These are phyloP conservation scores for Ophiostoma ulmi DNA, from an alignment of 2,329 filamentous ascomycete genomes.

Conservation along the genomic window DNA sequence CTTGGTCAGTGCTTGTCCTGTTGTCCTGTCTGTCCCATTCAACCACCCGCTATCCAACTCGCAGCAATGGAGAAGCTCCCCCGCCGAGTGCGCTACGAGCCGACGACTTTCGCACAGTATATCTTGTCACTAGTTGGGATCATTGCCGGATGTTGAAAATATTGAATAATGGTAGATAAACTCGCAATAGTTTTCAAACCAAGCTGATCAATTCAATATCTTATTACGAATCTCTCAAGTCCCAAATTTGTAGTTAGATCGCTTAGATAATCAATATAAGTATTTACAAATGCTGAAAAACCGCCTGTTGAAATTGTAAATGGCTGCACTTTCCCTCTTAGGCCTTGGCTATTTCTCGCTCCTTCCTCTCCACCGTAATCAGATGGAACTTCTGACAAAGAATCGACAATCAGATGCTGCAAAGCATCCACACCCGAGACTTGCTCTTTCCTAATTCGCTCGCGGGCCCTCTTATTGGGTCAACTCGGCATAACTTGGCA, in stretches of 20 bases:
- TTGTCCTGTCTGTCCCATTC: no score
- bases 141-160: not conserved
- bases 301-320: not conserved
- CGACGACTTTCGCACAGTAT: not conserved
- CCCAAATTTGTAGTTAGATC: not conserved
- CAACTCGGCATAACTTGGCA: conserved; percentile 8
- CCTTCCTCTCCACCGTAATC: conserved; percentile 13
- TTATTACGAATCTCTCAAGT: not conserved
- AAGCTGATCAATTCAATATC: not conserved
- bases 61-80: not conserved
- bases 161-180: not conserved
- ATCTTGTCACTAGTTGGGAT: not conserved
- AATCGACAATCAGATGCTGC: conserved; percentile 11
- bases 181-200: not conserved
- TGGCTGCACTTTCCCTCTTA: not conserved
- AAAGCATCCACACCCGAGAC: not conserved
- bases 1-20: not conserved
- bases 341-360: not conserved
- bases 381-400: conserved; percentile 11
- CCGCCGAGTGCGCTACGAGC: not conserved
- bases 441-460: conserved; percentile 11
- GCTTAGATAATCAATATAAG: no score
- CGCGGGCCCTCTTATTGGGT: not conserved
- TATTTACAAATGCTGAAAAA: not conserved
- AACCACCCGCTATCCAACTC: not conserved